Conservation (phyloP, 352 stramenopile genomes). For the Phytopythium litorale region DNA sequence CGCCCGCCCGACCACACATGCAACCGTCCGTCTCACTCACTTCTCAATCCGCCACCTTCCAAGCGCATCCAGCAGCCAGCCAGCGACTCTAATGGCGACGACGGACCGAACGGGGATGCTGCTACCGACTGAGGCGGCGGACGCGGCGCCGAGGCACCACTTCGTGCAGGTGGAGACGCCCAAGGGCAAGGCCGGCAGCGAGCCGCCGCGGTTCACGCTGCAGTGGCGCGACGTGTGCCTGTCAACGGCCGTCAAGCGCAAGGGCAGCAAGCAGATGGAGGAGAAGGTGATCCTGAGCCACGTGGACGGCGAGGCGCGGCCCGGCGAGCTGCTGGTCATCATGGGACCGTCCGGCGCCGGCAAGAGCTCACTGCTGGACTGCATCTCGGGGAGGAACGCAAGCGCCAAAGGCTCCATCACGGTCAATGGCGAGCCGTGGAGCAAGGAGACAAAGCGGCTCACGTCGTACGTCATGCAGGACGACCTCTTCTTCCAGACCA, state of each 20-base stretch:
- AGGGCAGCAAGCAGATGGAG: conserved; percentile 21
- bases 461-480: conserved; percentile 82
- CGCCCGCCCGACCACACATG: too few relatives aligned
- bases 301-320: conserved; percentile 29
- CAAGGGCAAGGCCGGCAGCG: neutral
- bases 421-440: conserved; percentile 56
- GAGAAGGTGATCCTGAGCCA: conserved; percentile 39
- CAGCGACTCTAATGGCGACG: neutral
- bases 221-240: conserved; percentile 29
- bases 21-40: neutral
- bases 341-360: conserved; percentile 54
- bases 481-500: conserved; percentile 83
- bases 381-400: conserved; percentile 88
- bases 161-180: conserved; percentile 14
- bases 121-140: neutral
- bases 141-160: conserved; percentile 2
- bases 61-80: neutral
- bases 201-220: conserved; percentile 12
- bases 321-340: conserved; percentile 40
- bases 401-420: conserved; percentile 41
- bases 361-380: conserved; percentile 91
- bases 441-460: conserved; percentile 10
- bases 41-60: neutral
- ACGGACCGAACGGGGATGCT: neutral
- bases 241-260: conserved; percentile 11